phyloP scores from a whole-genome alignment of 345 rosid species.

The Citrus sp. region DNA sequence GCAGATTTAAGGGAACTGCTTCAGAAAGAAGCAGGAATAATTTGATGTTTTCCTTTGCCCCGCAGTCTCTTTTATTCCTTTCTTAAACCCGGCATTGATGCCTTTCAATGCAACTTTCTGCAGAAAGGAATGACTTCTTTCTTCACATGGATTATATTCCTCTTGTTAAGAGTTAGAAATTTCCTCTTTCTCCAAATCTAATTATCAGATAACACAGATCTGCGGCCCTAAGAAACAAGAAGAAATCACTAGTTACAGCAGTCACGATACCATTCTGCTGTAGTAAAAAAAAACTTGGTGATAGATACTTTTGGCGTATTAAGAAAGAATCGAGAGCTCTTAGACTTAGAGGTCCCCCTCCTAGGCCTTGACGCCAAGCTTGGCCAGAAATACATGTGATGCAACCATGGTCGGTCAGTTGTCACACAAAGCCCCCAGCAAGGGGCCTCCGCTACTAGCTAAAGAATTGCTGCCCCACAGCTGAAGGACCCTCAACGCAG shows the following conservation, averaged over 20 bases:
- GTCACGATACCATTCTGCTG: background rate
- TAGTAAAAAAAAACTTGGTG: background rate
- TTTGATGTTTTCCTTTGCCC: conserved; percentile 21
- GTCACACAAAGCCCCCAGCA: background rate
- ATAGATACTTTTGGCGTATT: background rate
- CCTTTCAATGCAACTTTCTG: background rate
- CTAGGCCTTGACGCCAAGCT: background rate
- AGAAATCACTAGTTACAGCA: too few species aligned
- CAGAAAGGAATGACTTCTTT: conserved; percentile 4
- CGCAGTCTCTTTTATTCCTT: conserved; percentile 26
- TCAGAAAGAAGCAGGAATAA: conserved; percentile 18
- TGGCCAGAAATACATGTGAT: conserved; percentile 7
- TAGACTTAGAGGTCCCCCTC: background rate
- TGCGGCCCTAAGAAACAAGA: too few species aligned
- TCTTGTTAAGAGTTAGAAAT: too few species aligned
- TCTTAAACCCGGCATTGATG: conserved; percentile 4
- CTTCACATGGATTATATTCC: too few species aligned
- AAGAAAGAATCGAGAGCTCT: background rate
- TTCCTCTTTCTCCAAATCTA: too few species aligned
- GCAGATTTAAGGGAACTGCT: conserved; percentile 13
- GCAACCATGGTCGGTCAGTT: background rate
- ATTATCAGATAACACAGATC: too few species aligned
- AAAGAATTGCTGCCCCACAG: background rate
- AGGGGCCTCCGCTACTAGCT: background rate
- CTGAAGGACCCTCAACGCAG: background rate